Evolutionary conservation across 108 stramenopile species (phyloP).

Genomic region (Seminavis robusta): DNA sequence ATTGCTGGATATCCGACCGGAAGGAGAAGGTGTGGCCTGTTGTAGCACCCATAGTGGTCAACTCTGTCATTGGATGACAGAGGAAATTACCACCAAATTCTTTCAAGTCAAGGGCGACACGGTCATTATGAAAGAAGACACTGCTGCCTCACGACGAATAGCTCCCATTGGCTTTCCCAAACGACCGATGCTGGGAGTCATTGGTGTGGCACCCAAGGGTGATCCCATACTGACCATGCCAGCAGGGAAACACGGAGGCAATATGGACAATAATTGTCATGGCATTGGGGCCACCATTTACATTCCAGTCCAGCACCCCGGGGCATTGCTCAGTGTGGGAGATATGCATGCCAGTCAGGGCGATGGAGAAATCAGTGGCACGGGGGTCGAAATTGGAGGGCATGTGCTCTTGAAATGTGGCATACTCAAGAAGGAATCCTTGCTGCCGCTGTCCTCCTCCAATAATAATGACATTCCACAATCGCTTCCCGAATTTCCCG

Average conservation of each 20-base stretch:
- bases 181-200: conserved; percentile 13
- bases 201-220: conserved; percentile 9
- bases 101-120: neutral
- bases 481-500: conserved; percentile 8
- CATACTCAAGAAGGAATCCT: conserved; percentile 3
- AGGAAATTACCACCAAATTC: neutral
- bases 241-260: conserved; percentile 10
- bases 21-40: neutral
- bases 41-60: conserved; percentile 1
- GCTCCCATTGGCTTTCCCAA: neutral
- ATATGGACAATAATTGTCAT: neutral
- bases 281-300: conserved; percentile 4
- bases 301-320: no score
- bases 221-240: conserved; percentile 7
- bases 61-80: neutral
- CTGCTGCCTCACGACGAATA: neutral
- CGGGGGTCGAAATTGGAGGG: conserved; percentile 12
- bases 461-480: neutral
- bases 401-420: conserved; percentile 13
- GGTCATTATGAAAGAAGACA: conserved; percentile 3
- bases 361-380: conserved; percentile 15
- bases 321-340: conserved; percentile 7
- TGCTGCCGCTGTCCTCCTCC: neutral
- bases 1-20: conserved; percentile 3
- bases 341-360: conserved; percentile 14